Percentiles rank a stretch among this genome's conserved stretches.
phyloP scores from a whole-genome alignment of 495 filamentous ascomycete species.

The Penicillium daleae region DNA sequence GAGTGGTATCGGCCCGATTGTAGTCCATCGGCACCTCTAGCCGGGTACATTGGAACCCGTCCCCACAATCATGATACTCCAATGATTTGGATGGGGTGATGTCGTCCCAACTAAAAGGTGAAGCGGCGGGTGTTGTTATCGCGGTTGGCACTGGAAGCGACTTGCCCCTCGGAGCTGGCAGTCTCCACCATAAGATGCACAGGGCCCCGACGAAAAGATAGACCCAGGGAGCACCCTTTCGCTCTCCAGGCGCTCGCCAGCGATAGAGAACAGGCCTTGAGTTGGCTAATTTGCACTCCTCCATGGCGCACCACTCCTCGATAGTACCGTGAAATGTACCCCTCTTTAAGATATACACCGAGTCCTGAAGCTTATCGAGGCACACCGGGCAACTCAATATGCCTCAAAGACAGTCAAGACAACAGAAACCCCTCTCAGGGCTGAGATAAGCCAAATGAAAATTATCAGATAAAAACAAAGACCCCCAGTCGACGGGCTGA shows the following conservation, averaged over 20 bases:
- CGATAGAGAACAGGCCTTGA: not conserved
- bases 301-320: constrained; percentile 17
- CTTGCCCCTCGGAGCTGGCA: not conserved
- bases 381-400: not conserved
- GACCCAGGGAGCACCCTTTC: not conserved
- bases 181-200: not conserved
- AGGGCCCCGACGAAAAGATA: not conserved
- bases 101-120: constrained; percentile 35
- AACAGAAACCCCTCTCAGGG: not conserved
- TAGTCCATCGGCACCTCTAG: constrained; percentile 64
- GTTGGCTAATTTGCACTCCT: constrained; percentile 14
- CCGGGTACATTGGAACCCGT: constrained; percentile 56
- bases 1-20: constrained; percentile 36
- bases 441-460: not conserved
- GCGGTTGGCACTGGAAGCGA: not conserved
- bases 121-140: not conserved
- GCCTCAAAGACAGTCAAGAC: not conserved
- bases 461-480: constrained; percentile 18
- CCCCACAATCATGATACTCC: constrained; percentile 45
- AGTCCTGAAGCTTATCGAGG: not conserved
- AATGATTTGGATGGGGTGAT: constrained; percentile 35
- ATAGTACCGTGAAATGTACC: not conserved
- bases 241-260: not conserved
- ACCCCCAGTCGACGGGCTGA: constrained; percentile 8
- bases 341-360: not conserved